Conservation (phyloP, 257 asterid genomes). For the Craterostigma plantagineum region DNA sequence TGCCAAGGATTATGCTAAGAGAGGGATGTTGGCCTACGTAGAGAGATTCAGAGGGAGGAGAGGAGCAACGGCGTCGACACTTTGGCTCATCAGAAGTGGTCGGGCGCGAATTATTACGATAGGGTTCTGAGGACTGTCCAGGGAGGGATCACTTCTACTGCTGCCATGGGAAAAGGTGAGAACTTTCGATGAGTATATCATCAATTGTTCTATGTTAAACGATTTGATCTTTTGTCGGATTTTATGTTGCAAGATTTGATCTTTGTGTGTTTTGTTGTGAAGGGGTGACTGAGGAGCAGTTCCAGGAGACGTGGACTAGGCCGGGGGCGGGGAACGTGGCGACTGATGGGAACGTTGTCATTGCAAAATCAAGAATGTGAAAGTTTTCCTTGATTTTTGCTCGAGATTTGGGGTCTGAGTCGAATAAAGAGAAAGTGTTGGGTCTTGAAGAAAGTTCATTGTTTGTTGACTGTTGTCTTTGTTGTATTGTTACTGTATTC, state of each 20-base stretch:
- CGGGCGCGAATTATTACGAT: conserved; percentile 93
- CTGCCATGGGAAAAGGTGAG: conserved; percentile 95
- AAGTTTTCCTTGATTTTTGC: too few species aligned
- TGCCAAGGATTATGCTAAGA: conserved; percentile 53
- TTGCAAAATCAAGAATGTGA: conserved; percentile 74
- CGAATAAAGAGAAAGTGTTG: too few species aligned
- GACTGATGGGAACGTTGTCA: conserved; percentile 43
- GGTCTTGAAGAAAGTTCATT: too few species aligned
- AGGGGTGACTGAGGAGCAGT: conserved; percentile 97
- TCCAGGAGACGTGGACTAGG: conserved; percentile 78
- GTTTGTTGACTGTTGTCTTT: too few species aligned
- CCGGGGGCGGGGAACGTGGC: conserved; percentile 33
- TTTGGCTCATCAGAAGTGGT: conserved; percentile 96
- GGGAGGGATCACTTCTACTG: conserved; percentile 93
- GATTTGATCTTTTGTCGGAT: too few species aligned
- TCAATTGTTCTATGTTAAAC: too few species aligned
- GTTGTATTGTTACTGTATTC: too few species aligned
- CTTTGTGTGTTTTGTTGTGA: not conserved
- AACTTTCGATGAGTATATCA: too few species aligned
- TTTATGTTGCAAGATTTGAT: not conserved
- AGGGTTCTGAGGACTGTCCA: conserved; percentile 85
- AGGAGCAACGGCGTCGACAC: conserved; percentile 88
- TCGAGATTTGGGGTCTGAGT: too few species aligned
- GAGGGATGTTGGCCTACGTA: conserved; percentile 90
- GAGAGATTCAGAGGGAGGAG: conserved; percentile 94